These are phyloP conservation scores for Rhizopogon hawkerae DNA, from an alignment of 1,284 basidiomycete species.

Conservation along the genomic window DNA sequence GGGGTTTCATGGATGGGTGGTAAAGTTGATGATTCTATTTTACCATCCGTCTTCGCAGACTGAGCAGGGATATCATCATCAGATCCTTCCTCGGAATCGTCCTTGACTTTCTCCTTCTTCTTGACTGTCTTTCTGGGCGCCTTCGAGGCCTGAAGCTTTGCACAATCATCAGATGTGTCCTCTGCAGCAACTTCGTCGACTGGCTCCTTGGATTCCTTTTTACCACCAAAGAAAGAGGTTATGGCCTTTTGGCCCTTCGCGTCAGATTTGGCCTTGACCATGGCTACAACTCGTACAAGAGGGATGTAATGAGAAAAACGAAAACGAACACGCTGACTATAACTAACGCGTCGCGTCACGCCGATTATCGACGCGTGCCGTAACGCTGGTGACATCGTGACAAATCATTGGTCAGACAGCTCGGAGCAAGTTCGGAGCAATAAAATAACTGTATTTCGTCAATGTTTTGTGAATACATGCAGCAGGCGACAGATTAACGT, in stretches of 20 bases:
- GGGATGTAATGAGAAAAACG: background rate
- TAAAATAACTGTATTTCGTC: constrained; percentile 11
- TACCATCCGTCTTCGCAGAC: constrained; percentile 29
- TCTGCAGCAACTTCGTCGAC: constrained; percentile 16
- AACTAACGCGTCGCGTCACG: constrained; percentile 26
- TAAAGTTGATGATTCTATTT: constrained; percentile 48
- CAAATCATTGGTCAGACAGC: constrained; percentile 7
- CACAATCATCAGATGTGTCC: constrained; percentile 20
- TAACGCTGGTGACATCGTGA: background rate
- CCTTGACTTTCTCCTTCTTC: constrained; percentile 23
- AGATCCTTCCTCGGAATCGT: constrained; percentile 17
- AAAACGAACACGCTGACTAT: constrained; percentile 8
- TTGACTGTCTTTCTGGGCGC: constrained; percentile 20
- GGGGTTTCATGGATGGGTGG: constrained; percentile 82
- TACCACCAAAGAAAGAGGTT: constrained; percentile 42
- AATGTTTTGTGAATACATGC: constrained; percentile 13
- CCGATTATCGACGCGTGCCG: constrained; percentile 3
- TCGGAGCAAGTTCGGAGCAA: background rate
- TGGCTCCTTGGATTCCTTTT: constrained; percentile 20
- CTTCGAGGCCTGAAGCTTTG: constrained; percentile 12
- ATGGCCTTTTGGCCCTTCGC: constrained; percentile 46
- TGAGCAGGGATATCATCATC: constrained; percentile 23
- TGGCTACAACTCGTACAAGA: constrained; percentile 19
- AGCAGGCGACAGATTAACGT: constrained; percentile 3
- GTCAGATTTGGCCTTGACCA: constrained; percentile 39